phyloP scores from a whole-genome alignment of 768 basidiomycete genomes.

The Leccinum variicolor region DNA sequence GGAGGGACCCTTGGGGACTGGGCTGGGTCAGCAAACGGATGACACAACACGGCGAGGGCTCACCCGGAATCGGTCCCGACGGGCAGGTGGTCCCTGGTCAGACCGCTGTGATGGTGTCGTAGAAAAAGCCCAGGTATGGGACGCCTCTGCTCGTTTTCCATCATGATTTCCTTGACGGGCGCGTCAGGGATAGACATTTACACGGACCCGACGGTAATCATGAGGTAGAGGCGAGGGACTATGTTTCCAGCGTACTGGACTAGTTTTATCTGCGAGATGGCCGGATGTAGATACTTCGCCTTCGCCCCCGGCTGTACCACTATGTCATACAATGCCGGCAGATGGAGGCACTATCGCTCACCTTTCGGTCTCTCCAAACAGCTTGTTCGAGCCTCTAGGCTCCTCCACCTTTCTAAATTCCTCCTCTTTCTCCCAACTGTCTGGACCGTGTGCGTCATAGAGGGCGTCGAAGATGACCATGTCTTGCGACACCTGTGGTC shows the following conservation, averaged over 20 bases:
- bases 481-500: no score
- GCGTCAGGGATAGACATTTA: conserved; percentile 99
- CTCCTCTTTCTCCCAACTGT: conserved; percentile 54
- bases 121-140: no score
- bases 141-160: conserved; percentile 99
- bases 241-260: no score
- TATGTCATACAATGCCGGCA: not conserved
- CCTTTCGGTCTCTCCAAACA: conserved; percentile 43
- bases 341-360: conserved; percentile 23
- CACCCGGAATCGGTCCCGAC: no score
- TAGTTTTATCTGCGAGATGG: no score
- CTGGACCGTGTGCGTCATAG: no score
- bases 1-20: conserved; percentile 36
- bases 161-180: conserved; percentile 99
- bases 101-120: no score
- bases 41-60: no score
- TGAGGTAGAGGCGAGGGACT: conserved; percentile 72
- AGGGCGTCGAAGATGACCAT: no score
- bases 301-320: conserved; percentile 1
- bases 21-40: no score
- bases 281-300: not conserved
- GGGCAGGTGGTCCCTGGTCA: no score
- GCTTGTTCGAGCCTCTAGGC: conserved; percentile 32
- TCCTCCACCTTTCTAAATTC: conserved; percentile 55
- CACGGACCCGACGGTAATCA: conserved; percentile 99